Percentiles rank a stretch among this genome's conserved stretches.
phyloP scores from a whole-genome alignment of 345 rosid genomes.

The Arabidopsis arenosa region DNA sequence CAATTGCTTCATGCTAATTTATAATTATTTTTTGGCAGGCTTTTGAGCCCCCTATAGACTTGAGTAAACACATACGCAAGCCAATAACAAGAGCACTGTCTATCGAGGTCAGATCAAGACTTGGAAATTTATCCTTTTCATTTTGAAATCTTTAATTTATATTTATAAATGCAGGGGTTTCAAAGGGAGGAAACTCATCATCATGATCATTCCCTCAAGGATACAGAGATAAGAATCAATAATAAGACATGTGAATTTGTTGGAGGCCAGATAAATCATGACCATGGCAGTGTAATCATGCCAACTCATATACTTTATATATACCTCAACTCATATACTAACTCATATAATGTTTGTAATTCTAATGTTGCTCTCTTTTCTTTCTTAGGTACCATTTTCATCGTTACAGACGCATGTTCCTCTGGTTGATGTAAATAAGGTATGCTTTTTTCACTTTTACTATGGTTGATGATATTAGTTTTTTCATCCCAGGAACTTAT shows the following conservation, averaged over 20 bases:
- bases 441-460: constrained; percentile 32
- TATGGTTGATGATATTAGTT: constrained; percentile 13
- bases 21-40: constrained; percentile 63
- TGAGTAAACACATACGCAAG: constrained; percentile 52
- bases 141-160: constrained; percentile 36
- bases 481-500: constrained; percentile 15
- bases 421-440: constrained; percentile 97
- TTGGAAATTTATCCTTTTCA: background rate
- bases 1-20: constrained; percentile 16
- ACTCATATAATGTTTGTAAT: constrained; percentile 15
- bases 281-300: constrained; percentile 67
- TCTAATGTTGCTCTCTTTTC: constrained; percentile 19
- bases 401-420: constrained; percentile 80
- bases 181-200: constrained; percentile 44
- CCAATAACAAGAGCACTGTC: constrained; percentile 30
- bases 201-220: constrained; percentile 38
- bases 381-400: constrained; percentile 59
- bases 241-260: constrained; percentile 43
- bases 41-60: constrained; percentile 92
- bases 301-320: constrained; percentile 14
- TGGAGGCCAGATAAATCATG: constrained; percentile 44
- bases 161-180: constrained; percentile 68
- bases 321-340: constrained; percentile 12
- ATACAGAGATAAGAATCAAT: constrained; percentile 41
- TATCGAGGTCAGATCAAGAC: constrained; percentile 46